phyloP scores from a whole-genome alignment of 768 basidiomycete species.

The Melanogaster broomeanus region DNA sequence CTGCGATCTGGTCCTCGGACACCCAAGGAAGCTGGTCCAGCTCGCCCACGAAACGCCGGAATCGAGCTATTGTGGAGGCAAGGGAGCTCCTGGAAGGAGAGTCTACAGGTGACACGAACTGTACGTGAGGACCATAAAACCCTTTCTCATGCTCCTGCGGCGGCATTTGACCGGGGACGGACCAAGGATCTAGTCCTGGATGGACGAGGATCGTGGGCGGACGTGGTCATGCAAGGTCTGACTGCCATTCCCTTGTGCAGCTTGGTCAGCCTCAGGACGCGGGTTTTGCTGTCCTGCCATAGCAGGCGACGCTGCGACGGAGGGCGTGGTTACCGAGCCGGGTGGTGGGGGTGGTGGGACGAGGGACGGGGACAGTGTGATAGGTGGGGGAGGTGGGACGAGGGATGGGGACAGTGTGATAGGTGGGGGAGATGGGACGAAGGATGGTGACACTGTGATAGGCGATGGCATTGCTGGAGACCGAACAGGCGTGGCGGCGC shows the following conservation, averaged over 20 bases:
- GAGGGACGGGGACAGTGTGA: conserved; percentile 20
- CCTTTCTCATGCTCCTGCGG: background rate
- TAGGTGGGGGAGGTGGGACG: conserved; percentile 7
- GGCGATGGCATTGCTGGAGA: conserved; percentile 1
- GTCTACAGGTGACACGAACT: conserved; percentile 8
- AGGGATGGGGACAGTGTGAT: too few species aligned
- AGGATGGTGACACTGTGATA: conserved; percentile 21
- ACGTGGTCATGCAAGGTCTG: conserved; percentile 19
- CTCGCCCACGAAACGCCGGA: conserved; percentile 35
- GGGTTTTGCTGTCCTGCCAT: background rate
- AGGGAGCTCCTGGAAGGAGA: conserved; percentile 3
- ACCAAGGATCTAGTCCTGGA: background rate
- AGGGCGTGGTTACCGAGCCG: conserved; percentile 6
- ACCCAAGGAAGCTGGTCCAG: conserved; percentile 50
- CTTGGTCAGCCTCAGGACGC: background rate
- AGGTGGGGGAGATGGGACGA: conserved; percentile 6
- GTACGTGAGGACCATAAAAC: background rate
- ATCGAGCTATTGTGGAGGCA: conserved; percentile 33
- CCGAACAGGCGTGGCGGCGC: background rate
- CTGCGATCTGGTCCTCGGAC: conserved; percentile 40
- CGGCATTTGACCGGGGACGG: background rate
- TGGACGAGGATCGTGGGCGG: background rate
- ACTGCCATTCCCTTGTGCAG: conserved; percentile 10
- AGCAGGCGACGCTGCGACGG: background rate
- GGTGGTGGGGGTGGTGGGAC: conserved; percentile 6